Conservation (phyloP, 1,284 basidiomycete species). For the Ganoderma sinense region DNA sequence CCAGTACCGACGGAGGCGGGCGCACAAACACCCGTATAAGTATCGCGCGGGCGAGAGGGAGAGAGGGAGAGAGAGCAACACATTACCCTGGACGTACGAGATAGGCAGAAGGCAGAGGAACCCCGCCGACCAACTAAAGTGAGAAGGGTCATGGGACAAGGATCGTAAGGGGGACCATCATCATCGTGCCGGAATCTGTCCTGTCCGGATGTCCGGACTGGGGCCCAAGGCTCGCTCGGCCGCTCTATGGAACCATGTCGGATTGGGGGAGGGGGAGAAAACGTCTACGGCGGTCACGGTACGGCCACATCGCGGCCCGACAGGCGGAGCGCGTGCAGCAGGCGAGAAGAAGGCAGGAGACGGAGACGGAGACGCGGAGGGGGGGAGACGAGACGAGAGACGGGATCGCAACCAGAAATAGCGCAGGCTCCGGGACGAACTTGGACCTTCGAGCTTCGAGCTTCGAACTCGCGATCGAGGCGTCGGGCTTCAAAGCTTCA, state of each 20-base stretch:
- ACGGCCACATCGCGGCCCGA: not conserved
- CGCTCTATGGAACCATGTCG: not conserved
- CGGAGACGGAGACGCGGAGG: not conserved
- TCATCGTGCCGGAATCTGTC: not conserved
- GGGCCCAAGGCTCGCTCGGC: conserved; percentile 3
- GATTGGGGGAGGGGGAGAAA: not conserved
- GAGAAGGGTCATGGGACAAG: not conserved
- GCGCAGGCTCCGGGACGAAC: not conserved
- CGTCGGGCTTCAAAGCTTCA: not conserved
- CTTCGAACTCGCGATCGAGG: too few relatives aligned
- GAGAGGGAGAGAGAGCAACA: not conserved
- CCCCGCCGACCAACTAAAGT: not conserved
- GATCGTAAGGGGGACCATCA: not conserved
- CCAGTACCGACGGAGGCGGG: not conserved
- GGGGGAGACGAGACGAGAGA: not conserved
- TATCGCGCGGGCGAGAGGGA: too few relatives aligned
- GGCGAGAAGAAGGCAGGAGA: not conserved
- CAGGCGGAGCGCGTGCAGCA: not conserved
- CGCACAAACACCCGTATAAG: not conserved
- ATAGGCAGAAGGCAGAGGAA: not conserved
- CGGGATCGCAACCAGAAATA: not conserved
- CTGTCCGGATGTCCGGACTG: not conserved
- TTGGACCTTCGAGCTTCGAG: not conserved
- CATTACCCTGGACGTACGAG: not conserved
- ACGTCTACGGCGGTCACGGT: not conserved